Conservation (phyloP, 1,284 basidiomycete species). For the Irpex lacteus region DNA sequence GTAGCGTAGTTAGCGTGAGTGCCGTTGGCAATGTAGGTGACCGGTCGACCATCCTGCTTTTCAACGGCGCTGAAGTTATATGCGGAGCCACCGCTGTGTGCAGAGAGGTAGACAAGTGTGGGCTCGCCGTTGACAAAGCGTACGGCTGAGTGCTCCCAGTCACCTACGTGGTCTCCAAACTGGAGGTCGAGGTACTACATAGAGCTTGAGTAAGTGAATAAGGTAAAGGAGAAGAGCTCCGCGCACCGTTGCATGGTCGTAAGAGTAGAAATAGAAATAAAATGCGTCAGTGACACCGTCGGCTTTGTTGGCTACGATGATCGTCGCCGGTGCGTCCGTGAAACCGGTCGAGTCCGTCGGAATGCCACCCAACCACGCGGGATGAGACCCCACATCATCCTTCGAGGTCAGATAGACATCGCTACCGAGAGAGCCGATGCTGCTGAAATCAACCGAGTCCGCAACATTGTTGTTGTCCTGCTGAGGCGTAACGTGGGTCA, state of each 20-base stretch:
- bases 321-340: conserved; percentile 27
- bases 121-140: conserved; percentile 33
- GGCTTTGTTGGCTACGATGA: conserved; percentile 32
- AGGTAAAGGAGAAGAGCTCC: background rate
- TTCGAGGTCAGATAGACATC: conserved; percentile 28
- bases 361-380: conserved; percentile 24
- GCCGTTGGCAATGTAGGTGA: conserved; percentile 28
- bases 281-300: conserved; percentile 36
- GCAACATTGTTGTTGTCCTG: conserved; percentile 18
- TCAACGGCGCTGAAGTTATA: conserved; percentile 24
- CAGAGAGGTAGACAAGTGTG: conserved; percentile 31
- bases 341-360: conserved; percentile 25
- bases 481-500: conserved; percentile 28
- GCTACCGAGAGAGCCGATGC: conserved; percentile 17
- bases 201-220: background rate
- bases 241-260: conserved; percentile 27
- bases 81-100: conserved; percentile 31
- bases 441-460: conserved; percentile 19
- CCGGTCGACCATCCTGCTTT: conserved; percentile 21
- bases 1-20: conserved; percentile 33
- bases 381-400: conserved; percentile 24
- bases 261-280: conserved; percentile 39
- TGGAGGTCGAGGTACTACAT: conserved; percentile 25
- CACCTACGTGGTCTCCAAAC: conserved; percentile 31
- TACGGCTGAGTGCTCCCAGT: conserved; percentile 38